Percentiles rank a stretch among this genome's conserved stretches.
Evolutionary conservation across 2,329 filamentous ascomycete species (phyloP).

Genomic region (Torrubiellomyces zombiae): DNA sequence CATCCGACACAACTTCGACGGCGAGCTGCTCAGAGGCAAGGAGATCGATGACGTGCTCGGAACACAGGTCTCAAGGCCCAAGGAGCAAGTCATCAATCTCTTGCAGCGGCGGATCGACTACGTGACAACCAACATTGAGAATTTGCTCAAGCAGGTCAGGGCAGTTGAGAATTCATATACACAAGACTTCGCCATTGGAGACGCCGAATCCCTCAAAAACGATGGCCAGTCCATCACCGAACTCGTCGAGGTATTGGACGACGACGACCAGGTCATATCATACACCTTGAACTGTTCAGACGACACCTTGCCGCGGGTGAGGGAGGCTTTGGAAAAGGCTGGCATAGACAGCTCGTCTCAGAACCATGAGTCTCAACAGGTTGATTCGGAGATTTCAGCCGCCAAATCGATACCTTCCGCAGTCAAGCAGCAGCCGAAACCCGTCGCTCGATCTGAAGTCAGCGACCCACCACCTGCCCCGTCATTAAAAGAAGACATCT

Average conservation of each 20-base stretch:
- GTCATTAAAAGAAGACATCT: constrained; percentile 37
- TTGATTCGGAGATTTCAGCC: neutral
- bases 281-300: constrained; percentile 50
- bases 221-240: constrained; percentile 68
- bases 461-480: constrained; percentile 1
- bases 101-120: constrained; percentile 68
- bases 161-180: constrained; percentile 53
- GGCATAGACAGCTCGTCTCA: constrained; percentile 36
- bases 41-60: constrained; percentile 33
- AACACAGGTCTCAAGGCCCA: constrained; percentile 10
- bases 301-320: constrained; percentile 47
- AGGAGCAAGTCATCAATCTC: constrained; percentile 39
- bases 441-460: neutral
- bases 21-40: constrained; percentile 43
- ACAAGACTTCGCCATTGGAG: constrained; percentile 40
- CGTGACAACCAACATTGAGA: constrained; percentile 63
- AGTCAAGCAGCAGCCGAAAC: constrained; percentile 1
- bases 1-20: constrained; percentile 42
- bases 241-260: constrained; percentile 83
- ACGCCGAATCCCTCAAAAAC: constrained; percentile 46
- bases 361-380: constrained; percentile 3
- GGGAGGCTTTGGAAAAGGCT: constrained; percentile 61
- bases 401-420: constrained; percentile 1
- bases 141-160: constrained; percentile 56
- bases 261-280: constrained; percentile 69